These are phyloP conservation scores for Erucastrum elatum DNA, from an alignment of 345 rosid species.

Conservation along the genomic window DNA sequence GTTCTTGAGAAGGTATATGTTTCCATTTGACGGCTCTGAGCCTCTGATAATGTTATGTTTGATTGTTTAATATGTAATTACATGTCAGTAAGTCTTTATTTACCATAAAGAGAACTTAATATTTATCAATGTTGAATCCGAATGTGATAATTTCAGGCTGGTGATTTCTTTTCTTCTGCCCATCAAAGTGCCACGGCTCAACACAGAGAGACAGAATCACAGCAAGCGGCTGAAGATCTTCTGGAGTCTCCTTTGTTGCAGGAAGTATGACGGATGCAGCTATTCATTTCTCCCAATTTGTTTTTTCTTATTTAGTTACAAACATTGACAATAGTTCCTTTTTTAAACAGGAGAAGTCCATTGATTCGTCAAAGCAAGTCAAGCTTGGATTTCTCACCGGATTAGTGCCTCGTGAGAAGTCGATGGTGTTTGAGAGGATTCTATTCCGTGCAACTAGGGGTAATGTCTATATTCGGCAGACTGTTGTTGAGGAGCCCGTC, in stretches of 20 bases:
- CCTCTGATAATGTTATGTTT: neutral
- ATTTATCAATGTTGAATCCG: constrained; percentile 4
- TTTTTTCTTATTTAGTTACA: constrained; percentile 3
- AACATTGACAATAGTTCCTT: constrained; percentile 20
- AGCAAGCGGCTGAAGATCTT: constrained; percentile 56
- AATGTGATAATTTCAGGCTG: constrained; percentile 51
- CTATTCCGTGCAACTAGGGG: constrained; percentile 98
- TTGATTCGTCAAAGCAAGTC: constrained; percentile 80
- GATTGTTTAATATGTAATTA: neutral
- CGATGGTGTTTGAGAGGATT: constrained; percentile 94
- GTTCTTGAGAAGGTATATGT: constrained; percentile 76
- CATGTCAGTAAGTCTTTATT: neutral
- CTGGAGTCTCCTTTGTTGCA: constrained; percentile 74
- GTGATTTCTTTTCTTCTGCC: constrained; percentile 81
- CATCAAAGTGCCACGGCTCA: constrained; percentile 67
- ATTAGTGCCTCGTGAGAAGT: constrained; percentile 85
- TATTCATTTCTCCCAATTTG: neutral
- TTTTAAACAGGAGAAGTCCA: constrained; percentile 55
- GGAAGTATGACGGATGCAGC: constrained; percentile 38
- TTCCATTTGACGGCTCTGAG: neutral
- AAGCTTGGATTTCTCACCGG: constrained; percentile 87
- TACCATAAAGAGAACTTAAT: neutral
- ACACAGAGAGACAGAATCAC: constrained; percentile 69
- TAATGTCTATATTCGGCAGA: constrained; percentile 67
- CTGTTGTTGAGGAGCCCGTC: constrained; percentile 67